Base-by-base conservation (phyloP, 2,329 filamentous ascomycete genomes). In the Phialocephala sp. region DNA sequence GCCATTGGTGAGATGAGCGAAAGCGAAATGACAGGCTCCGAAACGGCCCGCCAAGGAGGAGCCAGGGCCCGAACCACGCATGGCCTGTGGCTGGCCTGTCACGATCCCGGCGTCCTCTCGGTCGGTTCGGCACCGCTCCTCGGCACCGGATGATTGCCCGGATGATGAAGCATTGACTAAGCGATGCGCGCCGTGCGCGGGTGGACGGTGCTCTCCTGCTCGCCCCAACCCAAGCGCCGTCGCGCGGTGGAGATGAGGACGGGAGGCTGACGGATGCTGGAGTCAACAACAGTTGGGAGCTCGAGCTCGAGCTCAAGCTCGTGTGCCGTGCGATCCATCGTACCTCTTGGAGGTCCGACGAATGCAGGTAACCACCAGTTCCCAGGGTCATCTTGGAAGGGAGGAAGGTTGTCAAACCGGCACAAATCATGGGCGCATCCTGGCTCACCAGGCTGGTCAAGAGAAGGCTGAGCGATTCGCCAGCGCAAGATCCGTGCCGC, bases 81-180 rank as follows among this genome's bases (percentile, higher is more conserved):
- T n/a, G n/a, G 3, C 20, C 8, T 2, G 14, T 27, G 2, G 2
- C 9, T 52, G 47, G 12, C 8, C 22, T 14, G 24, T 24, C 24
- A 18, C 18, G 11, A 27, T 32, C 22, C 50, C 24, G 22, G 50
- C 50, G 3, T 12, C 50, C 50, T 18, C 9, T 54, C 24, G 4
- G 4, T 54, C 50, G 50, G 50, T 18, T 54, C 50, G 50, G 50
- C n/a, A 54, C 14, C 9, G 24, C 15, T 9, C 18, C 50, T 54
- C 50, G 27, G 50, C 12, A 54, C 22, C 50, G 50, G 50, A 9
- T 50, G n/a, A 45, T 45, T 45, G 15, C n/a, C 43, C n/a, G n/a
- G n/a, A 20, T 18, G 37, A 41, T 41, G 3, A 3, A 18, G 37
- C 37, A n/a, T 4, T n/a, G n/a, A 1, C 15, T n/a, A n/a, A n/a